Evolutionary conservation across 495 filamentous ascomycete genomes (phyloP), one percentile per base, ranked within the genome.

Genomic region (Xeromyces bisporus): DNA sequence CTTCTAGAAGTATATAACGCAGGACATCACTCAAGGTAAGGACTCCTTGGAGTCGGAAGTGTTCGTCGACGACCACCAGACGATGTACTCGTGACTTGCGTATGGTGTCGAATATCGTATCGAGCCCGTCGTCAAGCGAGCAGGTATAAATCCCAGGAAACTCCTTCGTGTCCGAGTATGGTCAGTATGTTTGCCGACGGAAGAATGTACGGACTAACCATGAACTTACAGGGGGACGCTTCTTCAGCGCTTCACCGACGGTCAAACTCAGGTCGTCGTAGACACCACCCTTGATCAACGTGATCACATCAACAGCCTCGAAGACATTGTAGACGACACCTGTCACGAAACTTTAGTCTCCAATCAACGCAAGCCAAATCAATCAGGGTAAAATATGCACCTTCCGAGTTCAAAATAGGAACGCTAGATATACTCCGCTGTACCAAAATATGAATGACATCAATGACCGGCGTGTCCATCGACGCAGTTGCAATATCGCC

Each of bases 141-240:
- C 89, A 99, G 2, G 86, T 99, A 55, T 93, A 96, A 36, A 99
- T 93, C 14, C 89, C 89, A 9, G 83, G 71, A 44, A 93, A 96
- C 42, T 96, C 91, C 77, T 80, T 35, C 23, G 23, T 23, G 31
- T 26, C 23, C 31, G 10, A 26, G 34, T 21, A 21, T n/a, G 13
- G 17, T 23, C 3, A 36, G 26, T 5, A 27, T 13, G 5, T 18
- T 24, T 15, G 17, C 2, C 18, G 9, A 5, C 18, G 41, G 29
- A 23, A 23, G 24, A 9, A 13, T 23, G 26, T 13, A 12, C 23
- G 28, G 17, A 23, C 10, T 14, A 17, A 20, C 25, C n/a, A n/a
- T n/a, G 29, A 23, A 46, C 59, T 37, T 61, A 80, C 76, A 28
- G 87, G 79, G 11, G 82, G 71, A 20, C 89, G 73, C 54, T 80